Evolutionary conservation across 106 monocot species (phyloP).

Genomic region (Dendrobium chrysotoxum): DNA sequence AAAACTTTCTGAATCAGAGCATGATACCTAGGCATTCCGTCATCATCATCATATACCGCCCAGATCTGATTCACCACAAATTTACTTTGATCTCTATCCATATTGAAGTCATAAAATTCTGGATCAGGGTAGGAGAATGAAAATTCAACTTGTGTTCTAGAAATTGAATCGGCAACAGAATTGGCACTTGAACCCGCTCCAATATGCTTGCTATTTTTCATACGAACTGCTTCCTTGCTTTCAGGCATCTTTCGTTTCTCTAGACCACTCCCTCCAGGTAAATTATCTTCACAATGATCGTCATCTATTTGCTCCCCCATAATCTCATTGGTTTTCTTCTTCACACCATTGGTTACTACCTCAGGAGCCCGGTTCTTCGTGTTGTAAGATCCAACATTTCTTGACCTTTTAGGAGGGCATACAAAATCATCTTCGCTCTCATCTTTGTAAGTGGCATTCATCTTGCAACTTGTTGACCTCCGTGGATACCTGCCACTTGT

Average conservation of each 20-base stretch:
- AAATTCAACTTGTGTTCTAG: background rate
- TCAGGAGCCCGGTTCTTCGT: background rate
- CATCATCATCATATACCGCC: constrained; percentile 38
- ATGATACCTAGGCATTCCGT: constrained; percentile 49
- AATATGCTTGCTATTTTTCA: background rate
- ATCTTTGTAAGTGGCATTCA: constrained; percentile 28
- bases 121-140: constrained; percentile 29
- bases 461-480: constrained; percentile 27
- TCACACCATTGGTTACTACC: background rate
- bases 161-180: background rate
- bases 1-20: constrained; percentile 26
- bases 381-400: constrained; percentile 11
- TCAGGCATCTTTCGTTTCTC: background rate
- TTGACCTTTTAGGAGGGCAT: constrained; percentile 33
- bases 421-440: constrained; percentile 26
- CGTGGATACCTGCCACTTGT: no score
- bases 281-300: background rate
- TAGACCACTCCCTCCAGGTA: background rate
- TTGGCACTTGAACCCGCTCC: background rate
- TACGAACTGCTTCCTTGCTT: background rate
- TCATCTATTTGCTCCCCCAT: background rate
- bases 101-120: constrained; percentile 40
- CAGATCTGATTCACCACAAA: constrained; percentile 35
- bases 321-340: background rate
- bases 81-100: constrained; percentile 11